Conservation (phyloP, 164 flowering plant genomes). For the Platanus orientalis region DNA sequence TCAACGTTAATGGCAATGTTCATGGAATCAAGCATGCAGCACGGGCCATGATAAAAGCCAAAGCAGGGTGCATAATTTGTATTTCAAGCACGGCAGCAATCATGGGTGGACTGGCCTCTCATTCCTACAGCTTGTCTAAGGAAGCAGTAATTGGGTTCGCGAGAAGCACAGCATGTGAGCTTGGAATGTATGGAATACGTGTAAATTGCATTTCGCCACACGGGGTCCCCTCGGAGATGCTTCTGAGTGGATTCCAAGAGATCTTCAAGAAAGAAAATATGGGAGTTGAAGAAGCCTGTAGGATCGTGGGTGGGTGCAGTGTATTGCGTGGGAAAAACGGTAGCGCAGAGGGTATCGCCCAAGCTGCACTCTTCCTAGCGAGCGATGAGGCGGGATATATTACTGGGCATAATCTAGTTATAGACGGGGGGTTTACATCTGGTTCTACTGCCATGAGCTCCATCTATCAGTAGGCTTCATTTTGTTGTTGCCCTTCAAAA, state of each 20-base stretch:
- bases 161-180: conserved; percentile 61
- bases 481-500: no score
- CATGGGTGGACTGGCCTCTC: conserved; percentile 73
- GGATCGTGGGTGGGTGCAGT: conserved; percentile 46
- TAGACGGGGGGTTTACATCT: conserved; percentile 81
- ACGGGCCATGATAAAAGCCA: conserved; percentile 51
- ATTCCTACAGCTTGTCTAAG: conserved; percentile 61
- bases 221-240: conserved; percentile 80
- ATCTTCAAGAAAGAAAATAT: conserved; percentile 31
- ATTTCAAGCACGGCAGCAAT: conserved; percentile 67
- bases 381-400: conserved; percentile 66
- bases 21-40: conserved; percentile 82
- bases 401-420: conserved; percentile 70
- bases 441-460: conserved; percentile 34
- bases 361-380: conserved; percentile 64
- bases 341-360: conserved; percentile 51
- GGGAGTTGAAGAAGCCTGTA: conserved; percentile 31
- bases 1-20: conserved; percentile 53
- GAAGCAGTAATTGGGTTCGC: conserved; percentile 63
- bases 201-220: conserved; percentile 89
- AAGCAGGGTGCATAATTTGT: conserved; percentile 63
- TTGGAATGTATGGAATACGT: conserved; percentile 69
- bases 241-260: conserved; percentile 34
- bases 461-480: conserved; percentile 30
- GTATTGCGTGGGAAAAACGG: conserved; percentile 51